A percentile compares a stretch with the other conserved stretches of the same genome.
Conservation (phyloP, 2,329 filamentous ascomycete genomes). For the Fusarium scirpi region DNA sequence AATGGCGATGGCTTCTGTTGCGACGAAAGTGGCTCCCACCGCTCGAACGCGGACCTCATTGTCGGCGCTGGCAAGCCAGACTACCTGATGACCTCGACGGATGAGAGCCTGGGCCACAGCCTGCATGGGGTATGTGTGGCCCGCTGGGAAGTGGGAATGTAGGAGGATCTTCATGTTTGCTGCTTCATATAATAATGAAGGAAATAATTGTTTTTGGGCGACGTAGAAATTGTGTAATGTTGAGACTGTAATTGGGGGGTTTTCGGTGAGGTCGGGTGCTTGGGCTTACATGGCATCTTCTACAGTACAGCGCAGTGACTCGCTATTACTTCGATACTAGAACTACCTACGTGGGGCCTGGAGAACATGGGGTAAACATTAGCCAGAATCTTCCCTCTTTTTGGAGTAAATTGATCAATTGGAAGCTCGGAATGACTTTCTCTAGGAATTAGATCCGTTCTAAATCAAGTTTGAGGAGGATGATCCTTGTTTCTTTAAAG, state of each 20-base stretch:
- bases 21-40: constrained; percentile 51
- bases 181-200: background rate
- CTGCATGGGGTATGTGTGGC: constrained; percentile 56
- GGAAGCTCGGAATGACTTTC: background rate
- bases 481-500: background rate
- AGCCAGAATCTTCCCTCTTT: background rate
- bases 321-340: background rate
- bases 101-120: constrained; percentile 54
- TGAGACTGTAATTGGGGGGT: background rate
- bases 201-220: background rate
- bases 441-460: background rate
- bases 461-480: background rate
- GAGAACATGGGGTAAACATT: background rate
- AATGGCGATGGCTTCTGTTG: constrained; percentile 49
- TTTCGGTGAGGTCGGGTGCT: background rate
- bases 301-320: background rate
- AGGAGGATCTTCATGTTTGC: constrained; percentile 53
- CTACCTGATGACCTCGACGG: constrained; percentile 53
- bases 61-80: constrained; percentile 54
- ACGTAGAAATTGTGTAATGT: constrained; percentile 1
- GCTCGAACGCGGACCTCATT: constrained; percentile 51
- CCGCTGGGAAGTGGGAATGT: constrained; percentile 55
- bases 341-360: background rate
- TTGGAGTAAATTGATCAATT: background rate
- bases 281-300: constrained; percentile 3